phyloP scores from a whole-genome alignment of 257 asterid species.

The Lycium barbarum region DNA sequence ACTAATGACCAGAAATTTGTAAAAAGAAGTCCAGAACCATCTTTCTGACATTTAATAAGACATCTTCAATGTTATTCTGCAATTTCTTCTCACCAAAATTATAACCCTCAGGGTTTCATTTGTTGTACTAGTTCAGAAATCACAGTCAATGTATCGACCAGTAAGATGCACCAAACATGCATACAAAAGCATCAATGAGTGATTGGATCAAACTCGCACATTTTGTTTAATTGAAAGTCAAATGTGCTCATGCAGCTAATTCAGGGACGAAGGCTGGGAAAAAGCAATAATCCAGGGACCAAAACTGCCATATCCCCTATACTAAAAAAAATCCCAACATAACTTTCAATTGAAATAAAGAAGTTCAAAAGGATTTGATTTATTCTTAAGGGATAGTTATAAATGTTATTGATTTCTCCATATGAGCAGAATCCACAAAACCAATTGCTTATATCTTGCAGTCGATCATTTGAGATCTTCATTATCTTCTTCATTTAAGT shows the following conservation, averaged over 20 bases:
- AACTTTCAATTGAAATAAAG: too few species aligned
- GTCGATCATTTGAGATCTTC: neutral
- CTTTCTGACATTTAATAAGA: neutral
- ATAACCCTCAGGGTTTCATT: neutral
- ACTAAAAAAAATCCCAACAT: too few species aligned
- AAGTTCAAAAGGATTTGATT: neutral
- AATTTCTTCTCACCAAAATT: neutral
- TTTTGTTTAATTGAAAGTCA: too few species aligned
- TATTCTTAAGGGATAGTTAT: neutral
- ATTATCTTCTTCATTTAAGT: neutral
- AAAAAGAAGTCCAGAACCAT: neutral
- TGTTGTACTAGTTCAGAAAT: neutral
- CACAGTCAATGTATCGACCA: neutral
- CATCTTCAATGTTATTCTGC: neutral
- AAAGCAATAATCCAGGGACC: too few species aligned
- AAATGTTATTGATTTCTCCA: neutral
- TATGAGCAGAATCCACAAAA: neutral
- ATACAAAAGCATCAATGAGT: neutral
- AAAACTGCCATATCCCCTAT: too few species aligned
- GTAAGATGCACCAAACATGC: neutral
- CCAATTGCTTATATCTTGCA: neutral
- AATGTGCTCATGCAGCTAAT: too few species aligned
- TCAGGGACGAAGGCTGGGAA: too few species aligned
- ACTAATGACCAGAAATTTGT: slow-evolving; percentile 15
- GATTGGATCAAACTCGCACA: neutral